Evolutionary conservation across 352 stramenopile species (phyloP).

Genomic region (Hyaloperonospora arabidopsidis): DNA sequence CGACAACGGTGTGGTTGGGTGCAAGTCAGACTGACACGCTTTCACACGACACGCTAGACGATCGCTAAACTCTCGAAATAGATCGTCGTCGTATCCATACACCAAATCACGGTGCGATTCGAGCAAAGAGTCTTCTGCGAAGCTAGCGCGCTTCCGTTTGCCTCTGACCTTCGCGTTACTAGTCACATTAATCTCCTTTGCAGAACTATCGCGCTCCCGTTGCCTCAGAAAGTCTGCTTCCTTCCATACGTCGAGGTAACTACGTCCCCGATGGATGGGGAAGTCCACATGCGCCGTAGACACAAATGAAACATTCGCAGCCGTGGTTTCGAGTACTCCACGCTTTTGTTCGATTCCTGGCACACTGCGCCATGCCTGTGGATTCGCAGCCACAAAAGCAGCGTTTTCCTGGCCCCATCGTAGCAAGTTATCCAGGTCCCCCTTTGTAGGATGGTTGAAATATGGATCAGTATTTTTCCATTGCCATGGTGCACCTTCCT

Average conservation of each 20-base stretch:
- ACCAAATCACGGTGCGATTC: conserved; percentile 53
- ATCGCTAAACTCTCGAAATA: conserved; percentile 46
- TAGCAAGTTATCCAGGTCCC: conserved; percentile 47
- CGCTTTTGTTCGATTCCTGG: conserved; percentile 23
- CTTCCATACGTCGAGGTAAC: conserved; percentile 71
- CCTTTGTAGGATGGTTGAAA: conserved; percentile 44
- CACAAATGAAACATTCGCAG: conserved; percentile 32
- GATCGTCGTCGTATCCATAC: conserved; percentile 67
- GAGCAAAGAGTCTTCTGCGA: conserved; percentile 20
- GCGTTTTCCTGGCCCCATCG: conserved; percentile 46
- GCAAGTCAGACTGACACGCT: conserved; percentile 7
- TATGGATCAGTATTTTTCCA: conserved; percentile 57
- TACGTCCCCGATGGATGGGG: conserved; percentile 42
- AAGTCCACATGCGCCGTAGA: conserved; percentile 24
- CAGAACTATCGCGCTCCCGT: conserved; percentile 29
- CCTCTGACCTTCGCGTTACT: conserved; percentile 23
- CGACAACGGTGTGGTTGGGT: conserved; percentile 10
- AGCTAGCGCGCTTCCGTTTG: conserved; percentile 21
- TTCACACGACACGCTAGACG: conserved; percentile 36
- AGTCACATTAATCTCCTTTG: conserved; percentile 17
- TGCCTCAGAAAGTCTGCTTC: conserved; percentile 55
- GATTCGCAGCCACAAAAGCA: conserved; percentile 45
- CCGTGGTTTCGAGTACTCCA: conserved; percentile 38
- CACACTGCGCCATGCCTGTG: conserved; percentile 11
- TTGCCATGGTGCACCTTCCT: conserved; percentile 38